Evolutionary conservation across 2,329 filamentous ascomycete genomes (phyloP).

Genomic region (Diaporthe capsici): DNA sequence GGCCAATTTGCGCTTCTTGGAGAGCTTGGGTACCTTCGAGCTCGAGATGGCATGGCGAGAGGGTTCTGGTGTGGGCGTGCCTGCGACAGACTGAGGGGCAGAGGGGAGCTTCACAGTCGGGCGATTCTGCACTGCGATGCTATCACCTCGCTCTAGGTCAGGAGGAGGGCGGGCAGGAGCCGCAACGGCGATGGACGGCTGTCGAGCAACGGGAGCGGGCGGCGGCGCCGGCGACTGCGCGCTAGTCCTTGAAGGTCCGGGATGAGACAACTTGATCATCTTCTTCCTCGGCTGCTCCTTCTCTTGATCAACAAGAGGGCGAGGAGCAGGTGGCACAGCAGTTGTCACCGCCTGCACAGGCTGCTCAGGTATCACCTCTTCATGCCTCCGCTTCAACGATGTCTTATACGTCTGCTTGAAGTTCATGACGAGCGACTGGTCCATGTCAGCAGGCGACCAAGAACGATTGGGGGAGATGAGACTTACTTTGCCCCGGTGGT

Average conservation of each 20-base stretch:
- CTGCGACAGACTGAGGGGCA: constrained; percentile 19
- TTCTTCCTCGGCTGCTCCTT: constrained; percentile 50
- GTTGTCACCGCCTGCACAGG: neutral
- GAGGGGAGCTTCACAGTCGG: constrained; percentile 26
- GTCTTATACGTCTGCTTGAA: constrained; percentile 44
- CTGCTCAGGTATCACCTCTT: constrained; percentile 45
- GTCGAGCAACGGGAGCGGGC: constrained; percentile 24
- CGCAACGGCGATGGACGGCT: constrained; percentile 41
- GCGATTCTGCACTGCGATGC: constrained; percentile 40
- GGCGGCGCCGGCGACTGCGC: constrained; percentile 28
- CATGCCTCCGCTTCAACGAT: constrained; percentile 64
- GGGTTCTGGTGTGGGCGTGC: constrained; percentile 26
- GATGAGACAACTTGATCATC: constrained; percentile 46
- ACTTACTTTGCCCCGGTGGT: constrained; percentile 38
- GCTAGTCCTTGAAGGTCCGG: constrained; percentile 30
- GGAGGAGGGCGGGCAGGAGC: constrained; percentile 24
- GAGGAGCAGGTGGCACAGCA: neutral
- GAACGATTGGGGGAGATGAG: neutral
- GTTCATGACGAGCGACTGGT: constrained; percentile 41
- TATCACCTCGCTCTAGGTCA: constrained; percentile 35
- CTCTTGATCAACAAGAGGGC: constrained; percentile 42
- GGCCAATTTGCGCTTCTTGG: constrained; percentile 41
- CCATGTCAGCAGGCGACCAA: constrained; percentile 22
- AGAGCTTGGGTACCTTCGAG: constrained; percentile 22
- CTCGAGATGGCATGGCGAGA: constrained; percentile 30